Base-by-base conservation (phyloP, 331 rosid genomes). In the Telfairia occidentalis region DNA sequence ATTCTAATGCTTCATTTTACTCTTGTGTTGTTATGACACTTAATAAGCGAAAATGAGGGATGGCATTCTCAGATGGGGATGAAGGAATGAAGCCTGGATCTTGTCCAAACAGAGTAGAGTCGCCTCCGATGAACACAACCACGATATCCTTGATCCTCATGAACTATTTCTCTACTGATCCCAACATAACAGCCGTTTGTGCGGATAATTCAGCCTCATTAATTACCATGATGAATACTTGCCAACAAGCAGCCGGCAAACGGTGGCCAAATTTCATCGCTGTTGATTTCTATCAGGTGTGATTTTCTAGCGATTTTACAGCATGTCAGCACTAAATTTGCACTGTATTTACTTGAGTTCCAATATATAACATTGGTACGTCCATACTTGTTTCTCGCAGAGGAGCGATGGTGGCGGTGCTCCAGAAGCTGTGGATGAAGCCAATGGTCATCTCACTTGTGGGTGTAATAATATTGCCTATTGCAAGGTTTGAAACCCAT, bases 261-360 rank as follows among this genome's bases (percentile, higher is more conserved):
- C 84, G 99, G 52, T 95, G 99, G 99, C 84, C 99, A 57, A 95
- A 95, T 84, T 95, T 90, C 86, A 78, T 95, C 40, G 96, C 99
- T 18, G 97, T 95, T 73, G 97, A 95, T 85, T 95, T 86, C 79
- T 95, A 91, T 82, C 75, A 71, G 96, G 99, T 91, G 59, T 16
- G 42, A 28, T 46, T 71, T 71, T 71, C 0, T 16, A 13, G 42
- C 21, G 21, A 60, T 7, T 30, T 29, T 5, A 60, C 38, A 13
- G 67, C 10, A 60, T 60, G 42, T 16, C 7, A 5, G 1, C 19
- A 29, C 66, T 60, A 15, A 29, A 60, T 60, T 60, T 60, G 23
- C 23, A 1, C 1, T 5, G 29, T 11, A 30, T 60, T 60, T 37
- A 13, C 48, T 65, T 8, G 49, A 35, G 49, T 72, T 32, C n/a